Conservation (phyloP, 345 rosid genomes). For the Gossypium longicalyx region DNA sequence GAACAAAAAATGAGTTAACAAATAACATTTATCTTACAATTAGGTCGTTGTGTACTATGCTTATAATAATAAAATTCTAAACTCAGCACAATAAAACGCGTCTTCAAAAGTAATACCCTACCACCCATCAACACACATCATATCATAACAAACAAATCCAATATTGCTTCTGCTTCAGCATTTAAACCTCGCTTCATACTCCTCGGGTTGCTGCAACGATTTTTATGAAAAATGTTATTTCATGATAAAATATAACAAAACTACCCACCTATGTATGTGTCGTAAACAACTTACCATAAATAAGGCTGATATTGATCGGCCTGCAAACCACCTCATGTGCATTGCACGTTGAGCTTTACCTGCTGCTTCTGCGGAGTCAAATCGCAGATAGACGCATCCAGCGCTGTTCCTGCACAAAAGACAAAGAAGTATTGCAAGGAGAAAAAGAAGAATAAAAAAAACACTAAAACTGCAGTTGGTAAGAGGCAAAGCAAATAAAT, state of each 20-base stretch:
- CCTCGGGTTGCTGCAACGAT: slow-evolving; percentile 49
- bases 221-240: too few relatives aligned
- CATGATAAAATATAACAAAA: too few relatives aligned
- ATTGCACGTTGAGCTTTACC: slow-evolving; percentile 67
- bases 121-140: background rate
- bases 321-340: slow-evolving; percentile 97
- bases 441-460: background rate
- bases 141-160: background rate
- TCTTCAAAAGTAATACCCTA: background rate
- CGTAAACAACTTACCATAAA: slow-evolving; percentile 50
- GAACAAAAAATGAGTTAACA: background rate
- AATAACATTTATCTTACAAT: background rate
- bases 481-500: background rate
- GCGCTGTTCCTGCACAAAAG: slow-evolving; percentile 53
- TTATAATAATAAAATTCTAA: background rate
- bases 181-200: slow-evolving; percentile 60
- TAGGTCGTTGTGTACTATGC: background rate
- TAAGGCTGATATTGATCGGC: slow-evolving; percentile 68
- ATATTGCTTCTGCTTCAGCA: slow-evolving; percentile 14
- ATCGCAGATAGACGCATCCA: slow-evolving; percentile 66
- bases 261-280: too few relatives aligned
- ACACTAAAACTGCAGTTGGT: background rate
- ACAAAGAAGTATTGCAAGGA: background rate
- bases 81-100: background rate
- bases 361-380: slow-evolving; percentile 58